Evolutionary conservation across 208 protist species (phyloP).

Genomic region (Acanthamoeba sp.): DNA sequence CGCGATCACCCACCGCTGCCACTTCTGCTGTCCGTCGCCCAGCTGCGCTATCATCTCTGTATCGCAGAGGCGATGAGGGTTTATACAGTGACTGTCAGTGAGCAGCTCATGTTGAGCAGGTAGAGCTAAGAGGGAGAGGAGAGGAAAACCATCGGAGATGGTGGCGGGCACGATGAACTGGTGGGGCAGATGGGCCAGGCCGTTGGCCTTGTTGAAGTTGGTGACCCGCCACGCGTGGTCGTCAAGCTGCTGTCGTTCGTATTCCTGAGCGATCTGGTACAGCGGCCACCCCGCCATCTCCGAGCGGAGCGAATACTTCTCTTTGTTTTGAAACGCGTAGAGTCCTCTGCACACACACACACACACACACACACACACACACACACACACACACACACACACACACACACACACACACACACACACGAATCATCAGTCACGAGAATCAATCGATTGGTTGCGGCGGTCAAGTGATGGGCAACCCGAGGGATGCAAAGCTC

Average conservation of each 20-base stretch:
- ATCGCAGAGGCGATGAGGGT: not conserved
- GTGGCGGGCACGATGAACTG: constrained; percentile 32
- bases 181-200: not conserved
- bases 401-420: too few species aligned
- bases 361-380: not conserved
- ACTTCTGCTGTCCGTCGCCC: not conserved
- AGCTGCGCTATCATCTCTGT: not conserved
- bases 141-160: not conserved
- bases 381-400: not conserved
- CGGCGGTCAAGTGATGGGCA: too few species aligned
- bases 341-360: constrained; percentile 3
- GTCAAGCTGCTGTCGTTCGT: constrained; percentile 11
- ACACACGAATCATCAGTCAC: too few species aligned
- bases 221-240: not conserved
- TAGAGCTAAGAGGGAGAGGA: not conserved
- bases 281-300: constrained; percentile 54
- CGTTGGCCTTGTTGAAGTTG: not conserved
- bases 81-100: not conserved
- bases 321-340: constrained; percentile 59
- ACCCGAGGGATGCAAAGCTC: not conserved
- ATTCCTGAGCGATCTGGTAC: constrained; percentile 24
- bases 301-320: constrained; percentile 6
- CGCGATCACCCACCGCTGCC: constrained; percentile 12
- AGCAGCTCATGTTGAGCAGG: too few species aligned
- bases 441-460: too few species aligned